Percentiles rank a stretch among this genome's conserved stretches.
Conservation (phyloP, 306 rosid species). For the Erythrophleum fordii region DNA sequence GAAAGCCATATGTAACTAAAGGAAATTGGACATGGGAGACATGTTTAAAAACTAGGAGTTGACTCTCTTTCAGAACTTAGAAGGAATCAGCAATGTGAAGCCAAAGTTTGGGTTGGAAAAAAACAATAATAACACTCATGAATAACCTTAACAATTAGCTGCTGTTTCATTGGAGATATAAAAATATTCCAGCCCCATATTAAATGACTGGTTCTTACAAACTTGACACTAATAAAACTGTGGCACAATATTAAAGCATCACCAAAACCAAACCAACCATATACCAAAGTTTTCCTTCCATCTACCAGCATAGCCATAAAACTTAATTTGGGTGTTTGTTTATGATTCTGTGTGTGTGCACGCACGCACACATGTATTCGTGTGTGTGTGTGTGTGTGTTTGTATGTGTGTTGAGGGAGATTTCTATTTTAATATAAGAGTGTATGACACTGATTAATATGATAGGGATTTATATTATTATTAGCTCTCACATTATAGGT, state of each 20-base stretch:
- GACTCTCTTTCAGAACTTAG: not conserved
- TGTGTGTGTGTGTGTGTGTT: no score
- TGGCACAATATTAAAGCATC: conserved; percentile 35
- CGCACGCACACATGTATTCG: no score
- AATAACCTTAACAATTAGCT: conserved; percentile 40
- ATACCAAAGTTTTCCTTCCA: conserved; percentile 51
- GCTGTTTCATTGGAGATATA: conserved; percentile 33
- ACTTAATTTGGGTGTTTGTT: conserved; percentile 44
- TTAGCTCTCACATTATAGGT: no score
- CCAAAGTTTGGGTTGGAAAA: conserved; percentile 38
- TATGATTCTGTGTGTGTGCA: conserved; percentile 38
- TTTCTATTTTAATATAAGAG: no score
- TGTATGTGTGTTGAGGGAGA: no score
- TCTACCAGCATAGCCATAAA: conserved; percentile 47
- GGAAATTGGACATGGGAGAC: not conserved
- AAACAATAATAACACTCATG: conserved; percentile 34
- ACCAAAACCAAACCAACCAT: conserved; percentile 52
- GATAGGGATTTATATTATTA: no score
- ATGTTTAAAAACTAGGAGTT: not conserved
- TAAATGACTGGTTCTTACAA: conserved; percentile 47
- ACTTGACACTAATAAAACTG: conserved; percentile 41
- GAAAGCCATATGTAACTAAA: not conserved
- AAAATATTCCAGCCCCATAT: conserved; percentile 33
- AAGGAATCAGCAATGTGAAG: conserved; percentile 12
- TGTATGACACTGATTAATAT: no score